Percentiles rank a stretch among this genome's conserved stretches.
Conservation (phyloP, 2,329 filamentous ascomycete genomes). For the Penicillium aurantiogriseum region DNA sequence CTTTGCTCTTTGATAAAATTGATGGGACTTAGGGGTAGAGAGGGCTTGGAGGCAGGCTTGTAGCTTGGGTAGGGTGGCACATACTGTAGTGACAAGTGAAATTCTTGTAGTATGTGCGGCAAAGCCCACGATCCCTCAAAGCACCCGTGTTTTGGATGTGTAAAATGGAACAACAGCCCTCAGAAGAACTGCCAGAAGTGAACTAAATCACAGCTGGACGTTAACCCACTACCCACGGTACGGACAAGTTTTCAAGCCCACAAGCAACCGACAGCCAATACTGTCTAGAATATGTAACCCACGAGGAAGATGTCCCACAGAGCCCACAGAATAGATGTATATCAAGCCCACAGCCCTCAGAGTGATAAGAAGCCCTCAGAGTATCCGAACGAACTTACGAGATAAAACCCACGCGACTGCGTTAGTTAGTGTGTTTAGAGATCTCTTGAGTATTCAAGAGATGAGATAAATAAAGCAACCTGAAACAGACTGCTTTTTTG, state of each 20-base stretch:
- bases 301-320: slow-evolving; percentile 38
- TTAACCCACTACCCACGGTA: slow-evolving; percentile 43
- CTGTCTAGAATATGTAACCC: slow-evolving; percentile 44
- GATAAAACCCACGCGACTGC: slow-evolving; percentile 36
- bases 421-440: slow-evolving; percentile 29
- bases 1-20: background rate
- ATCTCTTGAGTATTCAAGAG: slow-evolving; percentile 7
- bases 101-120: slow-evolving; percentile 34
- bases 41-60: slow-evolving; percentile 11
- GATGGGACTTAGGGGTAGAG: background rate
- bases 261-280: slow-evolving; percentile 43
- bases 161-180: slow-evolving; percentile 28
- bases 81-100: slow-evolving; percentile 17
- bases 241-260: slow-evolving; percentile 45
- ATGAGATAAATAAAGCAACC: slow-evolving; percentile 16
- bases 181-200: slow-evolving; percentile 31
- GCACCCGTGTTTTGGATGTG: slow-evolving; percentile 32
- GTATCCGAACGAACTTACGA: slow-evolving; percentile 37
- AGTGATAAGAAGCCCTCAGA: slow-evolving; percentile 39
- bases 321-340: slow-evolving; percentile 44
- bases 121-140: slow-evolving; percentile 38
- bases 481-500: slow-evolving; percentile 13
- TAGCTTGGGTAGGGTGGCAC: slow-evolving; percentile 13
- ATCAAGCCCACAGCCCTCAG: slow-evolving; percentile 46
- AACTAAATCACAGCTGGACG: slow-evolving; percentile 34